A percentile compares a stretch with the other conserved stretches of the same genome.
These are phyloP conservation scores for Kregervanrija delftensis DNA, from an alignment of 805 yeast genomes.

Conservation along the genomic window DNA sequence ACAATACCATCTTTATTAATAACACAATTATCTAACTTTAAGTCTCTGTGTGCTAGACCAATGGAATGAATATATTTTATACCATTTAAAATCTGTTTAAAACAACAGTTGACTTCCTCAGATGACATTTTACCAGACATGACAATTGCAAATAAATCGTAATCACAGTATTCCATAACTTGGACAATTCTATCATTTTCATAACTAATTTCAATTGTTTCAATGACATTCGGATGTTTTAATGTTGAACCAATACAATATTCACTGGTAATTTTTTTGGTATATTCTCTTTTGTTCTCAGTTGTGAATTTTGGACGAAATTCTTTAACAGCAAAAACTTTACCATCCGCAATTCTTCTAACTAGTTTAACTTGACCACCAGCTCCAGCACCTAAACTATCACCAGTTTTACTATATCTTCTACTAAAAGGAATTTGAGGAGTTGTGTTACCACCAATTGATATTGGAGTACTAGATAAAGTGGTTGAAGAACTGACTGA, in stretches of 20 bases:
- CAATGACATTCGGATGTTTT: conserved; percentile 84
- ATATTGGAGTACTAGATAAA: conserved; percentile 12
- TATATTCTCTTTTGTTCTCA: conserved; percentile 79
- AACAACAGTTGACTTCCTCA: conserved; percentile 80
- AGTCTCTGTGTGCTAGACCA: conserved; percentile 88
- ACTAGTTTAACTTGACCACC: conserved; percentile 85
- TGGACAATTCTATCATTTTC: conserved; percentile 83
- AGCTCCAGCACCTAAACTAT: conserved; percentile 88
- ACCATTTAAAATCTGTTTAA: conserved; percentile 79
- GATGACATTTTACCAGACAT: conserved; percentile 85
- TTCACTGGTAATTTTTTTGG: conserved; percentile 88
- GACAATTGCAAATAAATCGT: conserved; percentile 87
- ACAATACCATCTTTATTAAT: conserved; percentile 77
- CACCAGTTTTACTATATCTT: conserved; percentile 76
- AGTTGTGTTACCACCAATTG: conserved; percentile 33
- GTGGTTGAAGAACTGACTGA: conserved; percentile 10
- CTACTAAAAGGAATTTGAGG: conserved; percentile 60
- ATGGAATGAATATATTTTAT: conserved; percentile 72
- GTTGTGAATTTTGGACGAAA: conserved; percentile 69
- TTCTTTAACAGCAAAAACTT: conserved; percentile 87
- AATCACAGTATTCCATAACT: conserved; percentile 93
- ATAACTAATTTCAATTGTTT: conserved; percentile 85
- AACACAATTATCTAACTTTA: conserved; percentile 90
- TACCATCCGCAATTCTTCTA: conserved; percentile 55
- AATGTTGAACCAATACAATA: conserved; percentile 90